These are phyloP conservation scores for Ogataea salicorniae DNA, from an alignment of 805 yeast genomes.

Conservation along the genomic window DNA sequence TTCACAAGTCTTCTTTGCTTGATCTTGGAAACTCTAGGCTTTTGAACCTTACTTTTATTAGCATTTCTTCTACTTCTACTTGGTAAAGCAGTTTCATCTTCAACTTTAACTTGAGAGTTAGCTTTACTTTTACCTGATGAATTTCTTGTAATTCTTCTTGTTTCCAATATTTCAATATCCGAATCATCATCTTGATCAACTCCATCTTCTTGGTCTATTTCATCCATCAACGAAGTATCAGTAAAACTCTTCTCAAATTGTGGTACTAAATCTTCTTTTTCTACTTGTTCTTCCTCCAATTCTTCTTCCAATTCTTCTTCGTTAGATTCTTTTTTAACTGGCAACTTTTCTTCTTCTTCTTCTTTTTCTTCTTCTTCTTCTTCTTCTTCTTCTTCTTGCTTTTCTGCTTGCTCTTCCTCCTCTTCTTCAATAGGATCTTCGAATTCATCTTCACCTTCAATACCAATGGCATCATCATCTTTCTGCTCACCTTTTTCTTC, in stretches of 20 bases:
- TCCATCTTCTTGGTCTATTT: slow-evolving; percentile 1
- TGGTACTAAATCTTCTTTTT: not conserved
- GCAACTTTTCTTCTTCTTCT: no score
- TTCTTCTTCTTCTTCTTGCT: slow-evolving; percentile 3
- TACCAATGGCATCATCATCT: slow-evolving; percentile 16
- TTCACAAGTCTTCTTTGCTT: no score
- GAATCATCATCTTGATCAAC: slow-evolving; percentile 1
- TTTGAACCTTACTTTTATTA: no score
- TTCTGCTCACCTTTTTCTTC: slow-evolving; percentile 12
- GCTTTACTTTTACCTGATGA: no score
- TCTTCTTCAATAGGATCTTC: slow-evolving; percentile 1
- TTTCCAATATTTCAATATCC: slow-evolving; percentile 1
- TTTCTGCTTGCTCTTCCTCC: not conserved
- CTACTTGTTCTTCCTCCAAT: not conserved
- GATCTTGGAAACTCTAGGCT: no score
- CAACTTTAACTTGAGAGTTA: no score
- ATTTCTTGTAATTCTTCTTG: no score
- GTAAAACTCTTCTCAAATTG: not conserved
- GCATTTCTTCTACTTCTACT: no score
- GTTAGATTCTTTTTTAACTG: not conserved
- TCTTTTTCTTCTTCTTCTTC: not conserved
- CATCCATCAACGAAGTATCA: not conserved
- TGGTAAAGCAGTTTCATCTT: no score
- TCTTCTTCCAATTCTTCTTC: not conserved
- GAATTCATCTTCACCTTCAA: slow-evolving; percentile 4